phyloP scores from a whole-genome alignment of 1,284 basidiomycete genomes.

The Ganoderma boninense region DNA sequence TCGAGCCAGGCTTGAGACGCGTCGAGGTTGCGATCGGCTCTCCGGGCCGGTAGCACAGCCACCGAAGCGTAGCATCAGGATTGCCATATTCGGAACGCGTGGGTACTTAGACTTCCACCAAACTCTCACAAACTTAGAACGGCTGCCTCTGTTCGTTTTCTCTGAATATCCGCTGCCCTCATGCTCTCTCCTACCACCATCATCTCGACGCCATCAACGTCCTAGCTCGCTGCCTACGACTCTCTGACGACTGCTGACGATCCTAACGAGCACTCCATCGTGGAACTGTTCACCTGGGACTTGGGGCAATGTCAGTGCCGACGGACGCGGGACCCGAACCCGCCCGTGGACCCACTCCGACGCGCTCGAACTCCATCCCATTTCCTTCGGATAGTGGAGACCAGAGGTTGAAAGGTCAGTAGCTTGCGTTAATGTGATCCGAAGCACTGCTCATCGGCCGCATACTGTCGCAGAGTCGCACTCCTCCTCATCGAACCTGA shows the following conservation, averaged over 20 bases:
- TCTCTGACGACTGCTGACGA: background rate
- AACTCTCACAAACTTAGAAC: background rate
- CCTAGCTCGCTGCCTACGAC: background rate
- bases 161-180: background rate
- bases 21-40: too few species aligned
- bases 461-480: slow-evolving; percentile 31
- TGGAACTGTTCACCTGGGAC: too few species aligned
- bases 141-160: slow-evolving; percentile 7
- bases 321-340: background rate
- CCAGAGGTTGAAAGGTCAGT: slow-evolving; percentile 23
- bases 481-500: slow-evolving; percentile 44
- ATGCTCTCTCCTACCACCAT: slow-evolving; percentile 8
- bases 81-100: slow-evolving; percentile 24
- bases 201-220: slow-evolving; percentile 4
- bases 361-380: slow-evolving; percentile 27
- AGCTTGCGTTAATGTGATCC: background rate
- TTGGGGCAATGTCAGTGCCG: slow-evolving; percentile 14
- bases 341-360: slow-evolving; percentile 11
- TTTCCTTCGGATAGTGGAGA: slow-evolving; percentile 23
- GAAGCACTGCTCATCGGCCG: background rate
- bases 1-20: too few species aligned
- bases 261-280: background rate
- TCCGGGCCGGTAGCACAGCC: slow-evolving; percentile 4
- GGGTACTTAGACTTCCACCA: slow-evolving; percentile 14
- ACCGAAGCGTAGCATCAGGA: slow-evolving; percentile 22